A percentile compares a stretch with the other conserved stretches of the same genome.
Evolutionary conservation across 169 alveolate species (phyloP).

Genomic region (Cryptosporidium tyzzeri): DNA sequence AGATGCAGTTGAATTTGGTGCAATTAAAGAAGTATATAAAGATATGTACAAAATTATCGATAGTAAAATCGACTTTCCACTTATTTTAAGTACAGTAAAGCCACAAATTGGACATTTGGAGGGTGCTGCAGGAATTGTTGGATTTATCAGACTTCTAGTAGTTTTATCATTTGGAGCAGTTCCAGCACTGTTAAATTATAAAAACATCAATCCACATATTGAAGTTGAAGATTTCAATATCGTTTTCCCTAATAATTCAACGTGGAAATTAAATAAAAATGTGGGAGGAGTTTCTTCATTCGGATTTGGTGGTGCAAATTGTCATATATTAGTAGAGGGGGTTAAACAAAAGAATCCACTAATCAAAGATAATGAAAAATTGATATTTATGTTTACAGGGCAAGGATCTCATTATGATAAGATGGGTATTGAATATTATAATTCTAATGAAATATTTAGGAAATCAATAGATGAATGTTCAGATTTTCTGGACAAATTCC

Average conservation of each 20-base stretch:
- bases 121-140: conserved; percentile 81
- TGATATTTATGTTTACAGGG: conserved; percentile 81
- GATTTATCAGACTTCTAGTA: conserved; percentile 68
- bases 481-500: not conserved
- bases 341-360: conserved; percentile 24
- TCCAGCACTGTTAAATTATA: conserved; percentile 76
- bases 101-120: conserved; percentile 79
- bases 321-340: conserved; percentile 78
- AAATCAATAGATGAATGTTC: conserved; percentile 76
- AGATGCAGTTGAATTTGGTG: conserved; percentile 82
- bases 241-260: conserved; percentile 41
- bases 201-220: conserved; percentile 76
- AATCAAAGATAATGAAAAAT: conserved; percentile 11
- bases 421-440: conserved; percentile 80
- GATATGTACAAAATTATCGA: not conserved
- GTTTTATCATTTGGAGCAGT: conserved; percentile 42
- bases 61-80: conserved; percentile 56
- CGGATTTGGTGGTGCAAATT: conserved; percentile 84
- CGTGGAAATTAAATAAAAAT: conserved; percentile 19
- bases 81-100: conserved; percentile 78
- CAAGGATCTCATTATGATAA: conserved; percentile 80
- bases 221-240: conserved; percentile 35
- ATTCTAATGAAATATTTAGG: conserved; percentile 68
- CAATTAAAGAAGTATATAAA: conserved; percentile 78
- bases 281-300: conserved; percentile 80